Evolutionary conservation across 352 stramenopile species (phyloP).

Genomic region (Globisporangium polare): DNA sequence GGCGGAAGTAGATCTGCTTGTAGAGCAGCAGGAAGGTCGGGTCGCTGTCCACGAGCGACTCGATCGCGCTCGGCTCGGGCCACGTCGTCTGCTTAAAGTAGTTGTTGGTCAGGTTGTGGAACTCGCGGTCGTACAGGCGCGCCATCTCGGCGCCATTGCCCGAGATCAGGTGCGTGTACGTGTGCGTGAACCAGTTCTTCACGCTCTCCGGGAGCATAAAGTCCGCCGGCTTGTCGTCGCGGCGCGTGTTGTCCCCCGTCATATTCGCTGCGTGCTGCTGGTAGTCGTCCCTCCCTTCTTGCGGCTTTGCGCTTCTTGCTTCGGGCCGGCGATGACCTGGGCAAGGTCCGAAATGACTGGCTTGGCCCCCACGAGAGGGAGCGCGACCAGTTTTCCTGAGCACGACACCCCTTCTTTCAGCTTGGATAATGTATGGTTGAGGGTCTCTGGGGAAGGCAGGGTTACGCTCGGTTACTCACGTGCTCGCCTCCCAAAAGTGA

Average conservation of each 20-base stretch:
- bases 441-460: neutral
- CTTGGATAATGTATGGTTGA: conserved; percentile 25
- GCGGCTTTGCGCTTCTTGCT: conserved; percentile 11
- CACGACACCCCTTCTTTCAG: conserved; percentile 20
- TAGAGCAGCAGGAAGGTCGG: conserved; percentile 95
- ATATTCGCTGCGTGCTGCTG: conserved; percentile 2
- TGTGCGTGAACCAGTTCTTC: conserved; percentile 87
- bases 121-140: conserved; percentile 86
- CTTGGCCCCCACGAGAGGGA: conserved; percentile 19
- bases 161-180: conserved; percentile 82
- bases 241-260: conserved; percentile 46
- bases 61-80: conserved; percentile 86
- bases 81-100: conserved; percentile 95
- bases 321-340: neutral
- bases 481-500: neutral
- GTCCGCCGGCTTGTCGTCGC: conserved; percentile 84
- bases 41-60: conserved; percentile 84
- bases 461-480: neutral
- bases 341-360: conserved; percentile 39
- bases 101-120: conserved; percentile 85
- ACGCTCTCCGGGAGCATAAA: conserved; percentile 86
- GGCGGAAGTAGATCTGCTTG: conserved; percentile 95
- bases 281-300: conserved; percentile 11
- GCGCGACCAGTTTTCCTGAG: conserved; percentile 21
- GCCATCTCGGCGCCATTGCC: conserved; percentile 82